These are phyloP conservation scores for Salix dunnii DNA, from an alignment of 345 rosid genomes.

Conservation along the genomic window DNA sequence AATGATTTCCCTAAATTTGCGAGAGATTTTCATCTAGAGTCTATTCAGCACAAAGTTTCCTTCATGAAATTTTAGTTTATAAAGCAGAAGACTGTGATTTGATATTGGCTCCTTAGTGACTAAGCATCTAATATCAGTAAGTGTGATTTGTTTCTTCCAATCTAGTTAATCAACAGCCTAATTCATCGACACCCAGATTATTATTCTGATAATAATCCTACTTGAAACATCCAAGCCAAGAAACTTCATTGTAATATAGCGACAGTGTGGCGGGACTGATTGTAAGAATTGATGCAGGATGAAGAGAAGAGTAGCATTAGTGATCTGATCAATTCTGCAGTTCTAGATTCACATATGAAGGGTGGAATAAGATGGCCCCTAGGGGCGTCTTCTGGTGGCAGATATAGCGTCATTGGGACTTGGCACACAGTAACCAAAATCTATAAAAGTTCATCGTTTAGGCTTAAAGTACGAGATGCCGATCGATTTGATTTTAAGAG, in stretches of 20 bases:
- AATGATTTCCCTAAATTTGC: not conserved
- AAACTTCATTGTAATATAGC: too few relatives aligned
- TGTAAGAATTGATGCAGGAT: slow-evolving; percentile 38
- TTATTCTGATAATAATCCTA: too few relatives aligned
- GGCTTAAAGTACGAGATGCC: slow-evolving; percentile 53
- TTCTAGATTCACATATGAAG: slow-evolving; percentile 53
- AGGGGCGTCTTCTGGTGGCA: slow-evolving; percentile 38
- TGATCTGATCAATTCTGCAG: slow-evolving; percentile 42
- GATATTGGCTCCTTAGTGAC: too few relatives aligned
- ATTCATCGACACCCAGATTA: too few relatives aligned
- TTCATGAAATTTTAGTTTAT: too few relatives aligned
- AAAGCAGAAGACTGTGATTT: too few relatives aligned
- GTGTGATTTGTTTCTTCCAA: too few relatives aligned
- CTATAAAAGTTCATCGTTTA: slow-evolving; percentile 39
- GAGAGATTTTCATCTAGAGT: too few relatives aligned
- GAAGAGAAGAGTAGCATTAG: slow-evolving; percentile 46
- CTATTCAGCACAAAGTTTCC: too few relatives aligned
- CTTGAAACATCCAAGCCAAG: not conserved
- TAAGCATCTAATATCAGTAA: too few relatives aligned
- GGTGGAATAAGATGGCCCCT: slow-evolving; percentile 72
- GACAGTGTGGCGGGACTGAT: not conserved
- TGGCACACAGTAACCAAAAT: slow-evolving; percentile 40
- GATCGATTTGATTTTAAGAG: slow-evolving; percentile 49
- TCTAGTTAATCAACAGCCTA: too few relatives aligned
- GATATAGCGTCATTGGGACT: slow-evolving; percentile 41